Base-by-base conservation (phyloP, 2,329 filamentous ascomycete species). In the Pestalotiopsis fici region DNA sequence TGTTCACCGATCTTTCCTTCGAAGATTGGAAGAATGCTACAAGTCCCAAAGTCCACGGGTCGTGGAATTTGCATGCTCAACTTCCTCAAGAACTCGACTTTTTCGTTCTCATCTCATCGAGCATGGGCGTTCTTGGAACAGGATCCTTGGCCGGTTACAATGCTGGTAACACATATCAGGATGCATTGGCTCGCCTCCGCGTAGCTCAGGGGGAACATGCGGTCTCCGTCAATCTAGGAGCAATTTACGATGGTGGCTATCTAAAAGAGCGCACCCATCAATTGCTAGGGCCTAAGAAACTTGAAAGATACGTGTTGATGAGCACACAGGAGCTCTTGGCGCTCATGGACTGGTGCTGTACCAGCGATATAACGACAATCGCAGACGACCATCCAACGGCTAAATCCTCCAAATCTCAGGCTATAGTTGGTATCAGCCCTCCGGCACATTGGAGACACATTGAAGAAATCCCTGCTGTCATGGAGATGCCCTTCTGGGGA, bases 1-100 rank as follows among this genome's bases (percentile, higher is more conserved):
- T 56, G 23, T 64, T 64, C 39, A n/a, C 47, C 15, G 72, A 78
- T 27, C 83, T 85, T 80, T 75, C 72, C 2, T 66, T 75, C 13
- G 69, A 78, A 1, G 73, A 81, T 18, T 84, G 80, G 79, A 68
- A 74, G 3, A 68, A 70, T 1, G 72, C 77, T 3, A 71, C 81
- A 3, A 68, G 68, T 2, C 80, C 81, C 3, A 86, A 86, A 70
- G 76, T 81, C 1, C 65, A 74, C 9, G 83, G 82, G 6, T 81
- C 81, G 4, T 80, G 77, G 78, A 85, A 86, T 65, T 73, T 85
- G 7, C 79, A 84, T 69, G 62, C 9, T 28, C 65, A 18, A 37
- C 71, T 60, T 7, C 15, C 47, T 5, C 28, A 37, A 6, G 64
- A 68, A 2, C 68, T 78, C 4, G 76, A 78, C 65, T 75, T 79